phyloP scores from a whole-genome alignment of 805 yeast species.

The Babjeviella inositovora region DNA sequence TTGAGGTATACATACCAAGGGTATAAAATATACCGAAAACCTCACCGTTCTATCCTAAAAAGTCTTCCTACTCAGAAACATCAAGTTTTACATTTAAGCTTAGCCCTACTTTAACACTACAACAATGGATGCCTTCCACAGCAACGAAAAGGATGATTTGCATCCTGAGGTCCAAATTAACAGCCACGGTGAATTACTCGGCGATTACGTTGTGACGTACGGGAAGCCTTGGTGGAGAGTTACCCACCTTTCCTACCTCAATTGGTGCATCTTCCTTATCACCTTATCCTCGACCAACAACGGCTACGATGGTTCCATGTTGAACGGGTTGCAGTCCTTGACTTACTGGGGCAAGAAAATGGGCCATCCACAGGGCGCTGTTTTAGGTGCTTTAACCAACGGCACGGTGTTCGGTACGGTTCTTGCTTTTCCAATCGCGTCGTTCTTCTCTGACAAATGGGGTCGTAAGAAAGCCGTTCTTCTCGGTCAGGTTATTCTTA shows the following conservation, averaged over 20 bases:
- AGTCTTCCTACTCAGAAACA: no score
- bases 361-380: conserved; percentile 18
- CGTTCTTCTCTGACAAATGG: conserved; percentile 28
- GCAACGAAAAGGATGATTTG: no score
- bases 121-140: no score
- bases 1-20: no score
- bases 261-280: conserved; percentile 18
- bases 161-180: no score
- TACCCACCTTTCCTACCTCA: conserved; percentile 19
- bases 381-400: conserved; percentile 20
- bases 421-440: no score
- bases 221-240: conserved; percentile 15
- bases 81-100: no score
- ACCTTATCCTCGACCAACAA: conserved; percentile 28
- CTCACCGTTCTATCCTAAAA: no score
- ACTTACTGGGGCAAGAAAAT: conserved; percentile 20
- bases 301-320: conserved; percentile 30
- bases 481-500: conserved; percentile 36
- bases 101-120: no score
- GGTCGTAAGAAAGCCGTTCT: conserved; percentile 46
- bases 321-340: conserved; percentile 33
- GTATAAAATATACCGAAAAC: no score
- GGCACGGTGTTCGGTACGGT: conserved; percentile 25
- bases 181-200: no score
- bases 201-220: no score